phyloP scores from a whole-genome alignment of 1,284 basidiomycete genomes.

The Fomes fomentarius region DNA sequence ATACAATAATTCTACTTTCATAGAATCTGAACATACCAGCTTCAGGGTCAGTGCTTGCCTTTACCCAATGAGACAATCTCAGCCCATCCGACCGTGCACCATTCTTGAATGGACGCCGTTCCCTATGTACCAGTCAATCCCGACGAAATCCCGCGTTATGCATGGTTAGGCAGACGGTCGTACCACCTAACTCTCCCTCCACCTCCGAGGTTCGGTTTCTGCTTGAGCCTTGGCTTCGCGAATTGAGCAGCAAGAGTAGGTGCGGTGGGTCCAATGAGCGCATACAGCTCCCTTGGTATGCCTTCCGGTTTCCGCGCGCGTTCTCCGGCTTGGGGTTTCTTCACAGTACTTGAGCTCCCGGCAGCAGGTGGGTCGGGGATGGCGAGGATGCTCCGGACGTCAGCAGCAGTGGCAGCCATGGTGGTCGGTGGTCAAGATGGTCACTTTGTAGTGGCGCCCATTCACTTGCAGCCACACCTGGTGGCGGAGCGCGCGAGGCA shows the following conservation, averaged over 20 bases:
- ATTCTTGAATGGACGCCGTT: slow-evolving; percentile 75
- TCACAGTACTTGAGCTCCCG: slow-evolving; percentile 47
- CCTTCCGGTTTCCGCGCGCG: slow-evolving; percentile 77
- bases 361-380: slow-evolving; percentile 45
- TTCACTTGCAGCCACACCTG: not conserved
- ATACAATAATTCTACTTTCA: too few species aligned
- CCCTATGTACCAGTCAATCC: slow-evolving; percentile 49
- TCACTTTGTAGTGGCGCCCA: slow-evolving; percentile 17
- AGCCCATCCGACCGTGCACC: slow-evolving; percentile 60
- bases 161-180: slow-evolving; percentile 8
- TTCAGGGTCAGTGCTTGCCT: slow-evolving; percentile 55
- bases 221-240: slow-evolving; percentile 84
- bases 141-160: too few species aligned
- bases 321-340: slow-evolving; percentile 36
- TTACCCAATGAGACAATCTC: slow-evolving; percentile 72
- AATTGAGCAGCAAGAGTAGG: slow-evolving; percentile 80
- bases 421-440: slow-evolving; percentile 16
- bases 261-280: slow-evolving; percentile 90
- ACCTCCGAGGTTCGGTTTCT: slow-evolving; percentile 75
- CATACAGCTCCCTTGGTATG: slow-evolving; percentile 91
- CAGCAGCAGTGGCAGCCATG: slow-evolving; percentile 65
- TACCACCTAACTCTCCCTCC: slow-evolving; percentile 70
- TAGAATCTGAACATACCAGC: slow-evolving; percentile 51
- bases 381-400: slow-evolving; percentile 81
- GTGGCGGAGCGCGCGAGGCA: not conserved